A percentile compares a stretch with the other conserved stretches of the same genome.
Conservation (phyloP, 2,329 filamentous ascomycete genomes). For the Fusarium globosum region DNA sequence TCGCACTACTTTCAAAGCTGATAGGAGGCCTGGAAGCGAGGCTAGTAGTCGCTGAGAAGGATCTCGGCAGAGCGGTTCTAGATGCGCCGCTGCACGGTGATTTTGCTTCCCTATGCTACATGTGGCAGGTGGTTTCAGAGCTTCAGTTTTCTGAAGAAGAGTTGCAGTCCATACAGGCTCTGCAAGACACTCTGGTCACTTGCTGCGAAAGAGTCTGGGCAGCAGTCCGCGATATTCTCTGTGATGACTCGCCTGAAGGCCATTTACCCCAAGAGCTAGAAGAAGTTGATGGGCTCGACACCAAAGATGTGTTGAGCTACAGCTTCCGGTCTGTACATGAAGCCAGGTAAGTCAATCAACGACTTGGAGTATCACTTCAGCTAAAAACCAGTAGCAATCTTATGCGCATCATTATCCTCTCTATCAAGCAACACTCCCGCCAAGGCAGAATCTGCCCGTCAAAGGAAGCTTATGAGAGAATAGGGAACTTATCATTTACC, state of each 20-base stretch:
- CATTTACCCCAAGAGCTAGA: constrained; percentile 82
- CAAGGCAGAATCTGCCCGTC: constrained; percentile 60
- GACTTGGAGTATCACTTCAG: not conserved
- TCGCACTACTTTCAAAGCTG: constrained; percentile 67
- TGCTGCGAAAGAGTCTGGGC: constrained; percentile 79
- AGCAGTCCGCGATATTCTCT: constrained; percentile 80
- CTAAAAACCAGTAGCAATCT: constrained; percentile 68
- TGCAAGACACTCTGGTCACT: constrained; percentile 67
- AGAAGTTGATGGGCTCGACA: constrained; percentile 76
- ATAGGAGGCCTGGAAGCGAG: constrained; percentile 73
- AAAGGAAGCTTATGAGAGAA: constrained; percentile 67
- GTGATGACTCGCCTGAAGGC: constrained; percentile 94
- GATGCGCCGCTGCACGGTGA: constrained; percentile 76
- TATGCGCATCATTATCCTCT: constrained; percentile 70
- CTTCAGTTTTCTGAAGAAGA: constrained; percentile 53
- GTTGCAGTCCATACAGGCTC: constrained; percentile 48
- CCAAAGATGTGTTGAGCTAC: constrained; percentile 92
- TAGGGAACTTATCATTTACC: constrained; percentile 81
- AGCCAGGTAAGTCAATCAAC: constrained; percentile 71
- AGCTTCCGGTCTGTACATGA: constrained; percentile 97
- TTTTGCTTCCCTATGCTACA: constrained; percentile 72
- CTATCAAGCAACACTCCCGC: constrained; percentile 60
- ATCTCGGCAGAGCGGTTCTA: constrained; percentile 74
- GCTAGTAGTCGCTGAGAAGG: constrained; percentile 68
- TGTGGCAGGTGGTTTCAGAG: constrained; percentile 63